Evolutionary conservation across 352 stramenopile genomes (phyloP), one percentile per base, ranked within the genome.

Genomic region (Globisporangium splendens): DNA sequence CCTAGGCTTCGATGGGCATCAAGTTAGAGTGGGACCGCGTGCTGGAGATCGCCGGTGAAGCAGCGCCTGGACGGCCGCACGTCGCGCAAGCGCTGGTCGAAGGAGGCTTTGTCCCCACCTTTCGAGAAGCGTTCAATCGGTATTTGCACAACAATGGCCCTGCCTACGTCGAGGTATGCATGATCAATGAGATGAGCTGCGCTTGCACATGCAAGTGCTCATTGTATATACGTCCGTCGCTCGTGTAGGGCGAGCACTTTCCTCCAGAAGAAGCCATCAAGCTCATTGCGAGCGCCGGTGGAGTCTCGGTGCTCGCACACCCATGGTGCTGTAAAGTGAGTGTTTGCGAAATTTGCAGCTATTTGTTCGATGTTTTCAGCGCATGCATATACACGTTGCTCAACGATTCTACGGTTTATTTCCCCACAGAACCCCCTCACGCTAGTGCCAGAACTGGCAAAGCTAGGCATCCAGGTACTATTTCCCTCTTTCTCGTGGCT

Each of bases 211-310:
- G 28, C 7, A 10, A 18, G 10, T 44, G 39, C 39, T 44, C 39
- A 39, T 43, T 15, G 13, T 18, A n/a, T 15, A 4, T n/a, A 44
- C 2, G 13, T 44, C 1, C 10, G 39, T 18, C 13, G 17, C 28
- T 35, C 12, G 39, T 44, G 39, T 41, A 93, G 79, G 85, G 85
- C 44, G 76, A 89, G 28, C 75, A 92, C 46, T 95, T 93, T 48
- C 85, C 85, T 8, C 85, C 85, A n/a, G 77, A 92, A 65, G 79
- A 93, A 56, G 85, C 85, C 3, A 91, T 95, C 62, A 89, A 91
- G 53, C 73, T 95, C 46, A 95, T 95, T 55, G 80, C 86, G 15
- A 87, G 79, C 31, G 79, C 80, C 17, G 85, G 85, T 12, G 85
- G 85, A 2, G 70, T 95, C 13, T 94, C 85, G 0, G 79, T 95